These are phyloP conservation scores for Copromyces sp. DNA, from an alignment of 495 filamentous ascomycete genomes.

Conservation along the genomic window DNA sequence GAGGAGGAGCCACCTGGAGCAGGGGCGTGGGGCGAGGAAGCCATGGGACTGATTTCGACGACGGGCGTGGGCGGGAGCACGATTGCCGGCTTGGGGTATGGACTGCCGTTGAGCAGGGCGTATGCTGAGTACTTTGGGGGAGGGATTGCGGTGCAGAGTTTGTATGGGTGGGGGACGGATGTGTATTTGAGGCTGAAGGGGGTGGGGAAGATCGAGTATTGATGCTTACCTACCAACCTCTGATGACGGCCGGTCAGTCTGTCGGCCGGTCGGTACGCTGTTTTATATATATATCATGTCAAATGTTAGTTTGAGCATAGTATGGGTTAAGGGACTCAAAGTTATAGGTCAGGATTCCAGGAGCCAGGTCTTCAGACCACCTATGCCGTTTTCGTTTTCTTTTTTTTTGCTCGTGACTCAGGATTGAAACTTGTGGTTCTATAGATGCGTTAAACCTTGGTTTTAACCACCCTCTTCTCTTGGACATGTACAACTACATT, in stretches of 20 bases:
- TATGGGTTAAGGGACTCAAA: neutral
- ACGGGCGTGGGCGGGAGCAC: constrained; percentile 57
- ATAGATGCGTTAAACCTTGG: too few relatives aligned
- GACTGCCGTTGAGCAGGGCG: constrained; percentile 78
- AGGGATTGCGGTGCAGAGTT: constrained; percentile 84
- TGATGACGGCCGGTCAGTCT: too few relatives aligned
- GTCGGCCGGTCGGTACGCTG: too few relatives aligned
- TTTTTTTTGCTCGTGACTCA: too few relatives aligned
- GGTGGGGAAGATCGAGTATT: constrained; percentile 54
- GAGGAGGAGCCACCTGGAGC: constrained; percentile 29
- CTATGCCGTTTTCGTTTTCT: too few relatives aligned
- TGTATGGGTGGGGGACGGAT: constrained; percentile 83
- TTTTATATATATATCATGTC: neutral
- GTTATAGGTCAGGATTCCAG: too few relatives aligned
- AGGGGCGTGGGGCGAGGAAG: constrained; percentile 41
- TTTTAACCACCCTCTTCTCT: too few relatives aligned
- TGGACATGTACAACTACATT: too few relatives aligned
- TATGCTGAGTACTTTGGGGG: constrained; percentile 99
- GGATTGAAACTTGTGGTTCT: too few relatives aligned
- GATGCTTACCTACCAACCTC: neutral
- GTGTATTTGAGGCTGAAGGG: constrained; percentile 65
- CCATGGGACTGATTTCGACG: constrained; percentile 60
- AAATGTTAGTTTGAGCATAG: neutral
- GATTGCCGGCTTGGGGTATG: constrained; percentile 90
- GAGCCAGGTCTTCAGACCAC: too few relatives aligned